Conservation (phyloP, 169 alveolate genomes). For the Perkinsus olseni region DNA sequence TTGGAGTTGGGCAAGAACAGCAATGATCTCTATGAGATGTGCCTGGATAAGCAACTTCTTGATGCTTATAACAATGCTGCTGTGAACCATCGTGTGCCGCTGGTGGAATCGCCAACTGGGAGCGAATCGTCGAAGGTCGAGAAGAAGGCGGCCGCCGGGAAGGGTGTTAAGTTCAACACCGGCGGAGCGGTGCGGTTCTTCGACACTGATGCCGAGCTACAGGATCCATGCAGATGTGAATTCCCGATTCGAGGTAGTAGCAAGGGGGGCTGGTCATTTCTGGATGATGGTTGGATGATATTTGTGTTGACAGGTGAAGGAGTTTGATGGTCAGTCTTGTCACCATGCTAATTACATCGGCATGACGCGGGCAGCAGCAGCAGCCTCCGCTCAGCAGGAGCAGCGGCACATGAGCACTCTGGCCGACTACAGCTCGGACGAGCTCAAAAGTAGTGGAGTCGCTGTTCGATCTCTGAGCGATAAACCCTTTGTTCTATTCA, state of each 20-base stretch:
- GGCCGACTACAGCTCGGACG: not conserved
- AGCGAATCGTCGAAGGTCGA: not conserved
- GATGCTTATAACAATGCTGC: not conserved
- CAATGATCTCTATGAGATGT: not conserved
- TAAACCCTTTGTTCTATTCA: not conserved
- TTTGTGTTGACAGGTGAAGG: not conserved
- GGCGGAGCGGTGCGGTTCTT: not conserved
- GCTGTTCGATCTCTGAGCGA: not conserved
- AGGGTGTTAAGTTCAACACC: not conserved
- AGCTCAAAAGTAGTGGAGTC: not conserved
- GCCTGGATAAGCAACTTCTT: not conserved
- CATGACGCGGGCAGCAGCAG: not conserved
- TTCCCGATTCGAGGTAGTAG: not conserved
- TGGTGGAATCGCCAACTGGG: not conserved
- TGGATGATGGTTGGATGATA: not conserved
- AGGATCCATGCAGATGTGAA: not conserved
- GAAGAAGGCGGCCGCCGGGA: not conserved
- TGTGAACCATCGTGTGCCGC: not conserved
- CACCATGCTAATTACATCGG: not conserved
- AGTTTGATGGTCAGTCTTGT: not conserved
- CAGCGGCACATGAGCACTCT: not conserved
- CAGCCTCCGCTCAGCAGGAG: not conserved
- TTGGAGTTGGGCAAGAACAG: not conserved
- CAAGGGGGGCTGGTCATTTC: no score
- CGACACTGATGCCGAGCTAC: not conserved